Evolutionary conservation across 179 eudicot species (phyloP).

Genomic region (Monotropa hypopitys): DNA sequence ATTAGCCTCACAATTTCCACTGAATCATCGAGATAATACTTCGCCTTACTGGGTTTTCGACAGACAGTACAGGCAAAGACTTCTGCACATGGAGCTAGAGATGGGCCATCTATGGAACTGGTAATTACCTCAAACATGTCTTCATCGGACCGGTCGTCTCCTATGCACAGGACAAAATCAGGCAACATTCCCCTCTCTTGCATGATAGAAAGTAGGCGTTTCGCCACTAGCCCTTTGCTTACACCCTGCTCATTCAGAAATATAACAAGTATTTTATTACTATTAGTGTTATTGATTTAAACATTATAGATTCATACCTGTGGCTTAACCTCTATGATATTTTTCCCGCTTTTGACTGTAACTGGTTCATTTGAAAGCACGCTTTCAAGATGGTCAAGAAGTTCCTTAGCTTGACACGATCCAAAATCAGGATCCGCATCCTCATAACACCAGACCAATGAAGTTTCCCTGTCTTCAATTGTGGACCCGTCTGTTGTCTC

Average conservation of each 20-base stretch:
- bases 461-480: slow-evolving; percentile 46
- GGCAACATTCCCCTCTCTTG: slow-evolving; percentile 39
- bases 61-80: slow-evolving; percentile 57
- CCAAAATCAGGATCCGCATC: slow-evolving; percentile 58
- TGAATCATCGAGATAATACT: slow-evolving; percentile 46
- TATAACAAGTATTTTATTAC: not conserved
- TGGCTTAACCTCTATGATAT: slow-evolving; percentile 54
- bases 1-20: slow-evolving; percentile 44
- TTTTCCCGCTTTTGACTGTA: slow-evolving; percentile 54
- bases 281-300: not conserved
- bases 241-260: slow-evolving; percentile 29
- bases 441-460: slow-evolving; percentile 42
- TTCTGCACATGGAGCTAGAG: slow-evolving; percentile 39
- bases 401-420: slow-evolving; percentile 58
- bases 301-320: slow-evolving; percentile 23
- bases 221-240: slow-evolving; percentile 46
- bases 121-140: slow-evolving; percentile 53
- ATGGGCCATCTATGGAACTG: slow-evolving; percentile 30
- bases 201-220: slow-evolving; percentile 40
- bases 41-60: slow-evolving; percentile 53
- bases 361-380: slow-evolving; percentile 59
- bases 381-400: slow-evolving; percentile 52
- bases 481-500: slow-evolving; percentile 56
- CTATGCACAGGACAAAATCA: slow-evolving; percentile 46
- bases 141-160: slow-evolving; percentile 59